A percentile compares a stretch with the other conserved stretches of the same genome.
Evolutionary conservation across 495 filamentous ascomycete genomes (phyloP).

Genomic region (Aspergillus sparsus): DNA sequence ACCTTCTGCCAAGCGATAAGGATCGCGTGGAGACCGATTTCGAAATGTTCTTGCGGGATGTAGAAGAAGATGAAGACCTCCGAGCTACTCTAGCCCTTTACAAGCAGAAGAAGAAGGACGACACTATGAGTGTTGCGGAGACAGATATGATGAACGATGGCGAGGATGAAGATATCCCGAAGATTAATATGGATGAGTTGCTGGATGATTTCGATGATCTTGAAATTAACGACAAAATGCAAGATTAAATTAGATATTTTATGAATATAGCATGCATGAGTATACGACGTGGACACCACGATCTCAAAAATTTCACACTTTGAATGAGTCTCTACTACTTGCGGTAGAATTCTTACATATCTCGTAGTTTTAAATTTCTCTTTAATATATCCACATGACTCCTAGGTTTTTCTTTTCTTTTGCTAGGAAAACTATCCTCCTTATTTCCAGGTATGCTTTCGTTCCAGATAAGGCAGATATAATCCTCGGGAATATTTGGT

Average conservation of each 20-base stretch:
- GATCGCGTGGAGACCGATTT: slow-evolving; percentile 84
- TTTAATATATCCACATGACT: no score
- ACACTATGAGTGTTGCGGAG: slow-evolving; percentile 31
- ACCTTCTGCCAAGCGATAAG: slow-evolving; percentile 57
- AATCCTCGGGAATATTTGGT: no score
- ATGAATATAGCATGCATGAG: background rate
- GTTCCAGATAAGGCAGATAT: no score
- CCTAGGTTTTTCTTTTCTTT: no score
- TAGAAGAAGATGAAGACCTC: slow-evolving; percentile 93
- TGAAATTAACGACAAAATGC: slow-evolving; percentile 56
- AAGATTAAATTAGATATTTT: slow-evolving; percentile 15
- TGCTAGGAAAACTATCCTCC: no score
- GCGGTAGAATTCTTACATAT: no score
- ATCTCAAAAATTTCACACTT: background rate
- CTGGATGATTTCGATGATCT: slow-evolving; percentile 89
- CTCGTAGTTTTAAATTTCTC: no score
- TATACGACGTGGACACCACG: background rate
- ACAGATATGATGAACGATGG: slow-evolving; percentile 64
- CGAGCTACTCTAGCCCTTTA: slow-evolving; percentile 81
- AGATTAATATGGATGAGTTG: slow-evolving; percentile 80
- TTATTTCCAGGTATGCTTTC: no score
- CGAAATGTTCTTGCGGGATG: slow-evolving; percentile 94
- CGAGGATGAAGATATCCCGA: slow-evolving; percentile 65
- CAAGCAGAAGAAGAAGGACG: slow-evolving; percentile 58
- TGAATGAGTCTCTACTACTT: background rate